phyloP scores from a whole-genome alignment of 2,329 filamentous ascomycete genomes.

The Diaporthe helianthi region DNA sequence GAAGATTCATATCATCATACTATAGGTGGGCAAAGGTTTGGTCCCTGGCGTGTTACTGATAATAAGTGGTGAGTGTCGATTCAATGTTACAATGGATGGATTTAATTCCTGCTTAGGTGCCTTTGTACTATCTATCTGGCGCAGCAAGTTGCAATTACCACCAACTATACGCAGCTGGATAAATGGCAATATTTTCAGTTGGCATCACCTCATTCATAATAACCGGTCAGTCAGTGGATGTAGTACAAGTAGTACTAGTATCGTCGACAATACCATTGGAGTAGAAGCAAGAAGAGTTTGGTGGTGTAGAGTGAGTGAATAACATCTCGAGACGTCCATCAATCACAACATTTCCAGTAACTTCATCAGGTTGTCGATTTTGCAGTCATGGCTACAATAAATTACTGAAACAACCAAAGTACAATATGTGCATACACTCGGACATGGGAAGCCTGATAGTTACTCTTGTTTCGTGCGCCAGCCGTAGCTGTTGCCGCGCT shows the following conservation, averaged over 20 bases:
- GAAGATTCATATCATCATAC: background rate
- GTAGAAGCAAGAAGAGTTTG: background rate
- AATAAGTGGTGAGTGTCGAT: no score
- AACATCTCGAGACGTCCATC: background rate
- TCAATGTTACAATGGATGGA: no score
- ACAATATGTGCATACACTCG: constrained; percentile 48
- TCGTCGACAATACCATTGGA: background rate
- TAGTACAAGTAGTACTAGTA: background rate
- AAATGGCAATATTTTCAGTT: background rate
- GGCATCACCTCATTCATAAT: background rate
- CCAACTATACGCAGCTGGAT: background rate
- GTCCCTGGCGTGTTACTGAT: background rate
- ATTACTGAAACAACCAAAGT: background rate
- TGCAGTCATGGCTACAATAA: background rate
- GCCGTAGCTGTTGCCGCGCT: constrained; percentile 60
- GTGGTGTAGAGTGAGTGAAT: no score
- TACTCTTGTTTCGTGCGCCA: constrained; percentile 63
- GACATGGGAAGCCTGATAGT: constrained; percentile 61
- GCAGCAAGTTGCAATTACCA: background rate
- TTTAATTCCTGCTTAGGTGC: no score
- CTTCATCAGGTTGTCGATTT: background rate
- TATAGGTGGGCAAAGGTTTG: background rate
- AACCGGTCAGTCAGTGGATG: background rate
- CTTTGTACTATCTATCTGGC: no score
- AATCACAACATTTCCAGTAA: background rate